Evolutionary conservation across 2,329 filamentous ascomycete species (phyloP).

Genomic region (Monilinia laxa): DNA sequence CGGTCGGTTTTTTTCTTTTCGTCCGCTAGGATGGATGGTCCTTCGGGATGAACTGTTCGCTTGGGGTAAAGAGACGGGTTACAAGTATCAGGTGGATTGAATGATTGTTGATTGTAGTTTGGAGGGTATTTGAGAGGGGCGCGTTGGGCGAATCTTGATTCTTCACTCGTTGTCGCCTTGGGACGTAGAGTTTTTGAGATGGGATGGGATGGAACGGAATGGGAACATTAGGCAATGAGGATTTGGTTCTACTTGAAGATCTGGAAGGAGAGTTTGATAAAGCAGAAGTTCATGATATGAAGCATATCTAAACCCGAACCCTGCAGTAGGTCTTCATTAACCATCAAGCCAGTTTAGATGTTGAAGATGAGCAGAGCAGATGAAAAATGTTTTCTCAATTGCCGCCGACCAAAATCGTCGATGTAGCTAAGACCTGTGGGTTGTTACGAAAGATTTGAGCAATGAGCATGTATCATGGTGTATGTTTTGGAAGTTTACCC

Average conservation of each 20-base stretch:
- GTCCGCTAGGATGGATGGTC: too few species aligned
- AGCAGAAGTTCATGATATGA: background rate
- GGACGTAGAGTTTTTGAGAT: background rate
- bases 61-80: background rate
- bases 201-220: background rate
- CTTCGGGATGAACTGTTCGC: too few species aligned
- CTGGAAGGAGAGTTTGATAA: too few species aligned
- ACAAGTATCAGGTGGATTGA: background rate
- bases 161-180: background rate
- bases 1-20: background rate
- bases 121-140: too few species aligned
- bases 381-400: slow-evolving; percentile 20
- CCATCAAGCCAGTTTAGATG: slow-evolving; percentile 1
- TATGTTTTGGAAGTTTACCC: background rate
- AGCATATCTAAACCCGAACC: background rate
- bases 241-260: background rate
- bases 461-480: slow-evolving; percentile 8
- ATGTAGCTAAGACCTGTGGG: background rate
- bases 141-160: background rate
- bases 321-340: background rate
- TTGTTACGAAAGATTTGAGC: background rate
- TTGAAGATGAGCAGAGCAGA: background rate
- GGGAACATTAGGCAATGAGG: background rate
- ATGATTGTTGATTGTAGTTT: too few species aligned
- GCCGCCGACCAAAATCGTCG: slow-evolving; percentile 15